These are phyloP conservation scores for Candida albicans DNA, from an alignment of 1,139 yeast species.

Conservation along the genomic window DNA sequence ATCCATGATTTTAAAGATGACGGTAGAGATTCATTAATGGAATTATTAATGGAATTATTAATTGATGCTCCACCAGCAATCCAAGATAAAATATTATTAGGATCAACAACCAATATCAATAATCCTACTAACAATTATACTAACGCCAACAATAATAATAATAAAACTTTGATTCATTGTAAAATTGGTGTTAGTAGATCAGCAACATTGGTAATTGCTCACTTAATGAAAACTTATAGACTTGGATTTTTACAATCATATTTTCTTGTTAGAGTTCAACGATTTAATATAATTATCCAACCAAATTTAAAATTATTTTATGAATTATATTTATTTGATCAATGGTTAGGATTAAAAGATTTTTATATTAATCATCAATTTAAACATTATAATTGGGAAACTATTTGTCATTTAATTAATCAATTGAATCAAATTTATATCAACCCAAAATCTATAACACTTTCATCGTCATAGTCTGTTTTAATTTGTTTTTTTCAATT, in stretches of 20 bases:
- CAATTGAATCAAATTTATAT: conserved; percentile 37
- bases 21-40: conserved; percentile 38
- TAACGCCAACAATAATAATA: conserved; percentile 15
- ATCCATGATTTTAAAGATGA: conserved; percentile 42
- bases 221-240: conserved; percentile 72
- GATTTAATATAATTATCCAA: conserved; percentile 86
- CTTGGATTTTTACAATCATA: conserved; percentile 74
- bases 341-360: conserved; percentile 29
- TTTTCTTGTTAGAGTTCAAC: conserved; percentile 74
- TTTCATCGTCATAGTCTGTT: background rate
- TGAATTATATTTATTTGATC: conserved; percentile 81
- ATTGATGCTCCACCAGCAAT: conserved; percentile 31
- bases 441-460: background rate
- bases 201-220: conserved; percentile 89
- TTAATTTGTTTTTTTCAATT: background rate
- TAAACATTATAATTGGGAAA: conserved; percentile 32
- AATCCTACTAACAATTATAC: conserved; percentile 16
- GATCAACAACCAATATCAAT: conserved; percentile 13
- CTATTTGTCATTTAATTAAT: conserved; percentile 35
- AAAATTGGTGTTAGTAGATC: conserved; percentile 90
- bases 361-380: conserved; percentile 8
- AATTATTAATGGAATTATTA: conserved; percentile 33
- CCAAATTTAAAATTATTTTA: conserved; percentile 86
- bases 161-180: conserved; percentile 71
- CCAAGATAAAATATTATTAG: conserved; percentile 30